Base-by-base conservation (phyloP, 305 asterid species). In the Lippia alba region DNA sequence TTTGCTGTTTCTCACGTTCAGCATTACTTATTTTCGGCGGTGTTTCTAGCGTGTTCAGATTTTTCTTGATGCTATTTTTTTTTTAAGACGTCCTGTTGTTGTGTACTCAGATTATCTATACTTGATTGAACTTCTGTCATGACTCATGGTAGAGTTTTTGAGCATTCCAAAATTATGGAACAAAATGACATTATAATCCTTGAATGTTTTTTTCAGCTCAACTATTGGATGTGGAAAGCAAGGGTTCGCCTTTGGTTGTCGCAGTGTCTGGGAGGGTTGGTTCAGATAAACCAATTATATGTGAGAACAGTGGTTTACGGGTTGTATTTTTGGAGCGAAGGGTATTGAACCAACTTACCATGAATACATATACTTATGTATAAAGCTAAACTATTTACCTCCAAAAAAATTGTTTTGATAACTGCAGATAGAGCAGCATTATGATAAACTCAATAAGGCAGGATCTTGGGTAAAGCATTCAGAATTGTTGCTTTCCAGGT, bases 391-490 rank as follows among this genome's bases (percentile, higher is more conserved):
- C 11, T 17, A n/a, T 49, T 61, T 11, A 20, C 68, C 57, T 57
- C 72, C 15, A 41, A 36, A 36, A 24, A 24, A 12, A 56, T 8
- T 36, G 24, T 17, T 69, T 36, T 58, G 51, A 30, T 79, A 48
- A 77, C 66, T 56, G 46, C 89, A 92, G 99, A 96, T 97, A 33
- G 98, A 95, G 83, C 98, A 90, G 64, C 98, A 92, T 84, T 95
- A 92, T 83, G 68, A 92, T 84, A 95, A 95, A 77, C 99, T 90
- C 85, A 95, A 95, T 76, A 98, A 95, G 72, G 98, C 98, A 3
- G 99, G 99, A 65, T 95, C 98, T 20, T 95, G 99, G 99, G 90
- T 90, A 78, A 97, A 95, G 78, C 98, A 95, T 78, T 92, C 98
- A 39, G 99, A 97, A 14, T 73, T 92, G 84, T 89, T 90, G 97